Evolutionary conservation across 2,329 filamentous ascomycete genomes (phyloP).

Genomic region (Ophiostoma sp.): DNA sequence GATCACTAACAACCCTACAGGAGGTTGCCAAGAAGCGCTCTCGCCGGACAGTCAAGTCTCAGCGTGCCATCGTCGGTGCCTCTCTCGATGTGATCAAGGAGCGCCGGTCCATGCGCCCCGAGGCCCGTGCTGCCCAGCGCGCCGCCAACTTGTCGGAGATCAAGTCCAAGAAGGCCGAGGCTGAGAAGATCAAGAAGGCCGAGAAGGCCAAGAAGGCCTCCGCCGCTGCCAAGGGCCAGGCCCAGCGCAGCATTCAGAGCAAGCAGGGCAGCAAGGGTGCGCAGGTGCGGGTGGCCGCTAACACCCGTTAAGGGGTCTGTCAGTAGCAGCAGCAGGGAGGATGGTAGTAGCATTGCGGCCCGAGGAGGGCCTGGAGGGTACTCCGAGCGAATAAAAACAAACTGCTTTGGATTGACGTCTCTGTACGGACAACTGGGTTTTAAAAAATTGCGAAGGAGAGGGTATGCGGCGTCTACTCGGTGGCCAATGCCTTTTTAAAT

Average conservation of each 20-base stretch:
- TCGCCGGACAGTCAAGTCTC: constrained; percentile 95
- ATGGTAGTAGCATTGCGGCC: background rate
- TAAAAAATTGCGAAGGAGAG: constrained; percentile 15
- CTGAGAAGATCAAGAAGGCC: constrained; percentile 91
- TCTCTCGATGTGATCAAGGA: constrained; percentile 99
- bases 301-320: constrained; percentile 67
- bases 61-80: constrained; percentile 98
- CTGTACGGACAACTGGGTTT: constrained; percentile 19
- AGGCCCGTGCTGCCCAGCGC: constrained; percentile 91
- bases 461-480: constrained; percentile 26
- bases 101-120: constrained; percentile 89
- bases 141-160: constrained; percentile 88
- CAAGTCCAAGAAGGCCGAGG: constrained; percentile 96
- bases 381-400: constrained; percentile 15
- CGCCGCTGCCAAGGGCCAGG: constrained; percentile 72
- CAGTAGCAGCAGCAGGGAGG: background rate
- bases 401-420: constrained; percentile 8
- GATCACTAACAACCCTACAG: constrained; percentile 53
- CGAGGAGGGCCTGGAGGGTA: background rate
- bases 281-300: constrained; percentile 79
- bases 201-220: constrained; percentile 96
- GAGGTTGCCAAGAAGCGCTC: constrained; percentile 99
- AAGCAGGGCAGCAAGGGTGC: constrained; percentile 98
- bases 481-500: constrained; percentile 22
- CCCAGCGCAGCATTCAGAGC: constrained; percentile 78